A percentile compares a stretch with the other conserved stretches of the same genome.
Evolutionary conservation across 1,139 yeast species (phyloP).

Genomic region (Sugiyamaella neomexicana): DNA sequence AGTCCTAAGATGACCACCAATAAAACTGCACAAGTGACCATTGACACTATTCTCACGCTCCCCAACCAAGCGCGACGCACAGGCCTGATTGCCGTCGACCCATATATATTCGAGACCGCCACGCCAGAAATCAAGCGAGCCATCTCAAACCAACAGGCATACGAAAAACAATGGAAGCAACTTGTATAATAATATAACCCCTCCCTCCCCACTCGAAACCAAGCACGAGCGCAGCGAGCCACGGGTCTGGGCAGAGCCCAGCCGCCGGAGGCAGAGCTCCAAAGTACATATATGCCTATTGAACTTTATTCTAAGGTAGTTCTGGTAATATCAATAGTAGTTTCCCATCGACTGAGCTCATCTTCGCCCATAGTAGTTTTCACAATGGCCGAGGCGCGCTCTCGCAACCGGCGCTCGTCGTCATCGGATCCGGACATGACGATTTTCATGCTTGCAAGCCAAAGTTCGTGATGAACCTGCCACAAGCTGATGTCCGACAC

Average conservation of each 20-base stretch:
- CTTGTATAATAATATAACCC: slow-evolving; percentile 2
- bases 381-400: slow-evolving; percentile 36
- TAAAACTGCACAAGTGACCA: slow-evolving; percentile 42
- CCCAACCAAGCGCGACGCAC: slow-evolving; percentile 49
- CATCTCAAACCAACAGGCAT: slow-evolving; percentile 61
- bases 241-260: slow-evolving; percentile 15
- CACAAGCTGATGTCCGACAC: slow-evolving; percentile 42
- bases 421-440: slow-evolving; percentile 38
- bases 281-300: too few relatives aligned
- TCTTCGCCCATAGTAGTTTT: slow-evolving; percentile 34
- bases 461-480: slow-evolving; percentile 48
- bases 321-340: slow-evolving; percentile 42
- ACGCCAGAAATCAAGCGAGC: slow-evolving; percentile 61
- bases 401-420: slow-evolving; percentile 40
- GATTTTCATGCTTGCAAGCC: slow-evolving; percentile 43
- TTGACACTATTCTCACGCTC: slow-evolving; percentile 55
- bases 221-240: slow-evolving; percentile 2
- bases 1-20: not conserved
- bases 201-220: not conserved
- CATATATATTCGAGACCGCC: slow-evolving; percentile 56
- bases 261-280: slow-evolving; percentile 11
- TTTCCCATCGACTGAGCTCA: slow-evolving; percentile 39
- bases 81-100: slow-evolving; percentile 62
- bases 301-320: slow-evolving; percentile 22
- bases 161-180: slow-evolving; percentile 45